Evolutionary conservation across 2,329 filamentous ascomycete genomes (phyloP).

Genomic region (Penicillium thymicola): DNA sequence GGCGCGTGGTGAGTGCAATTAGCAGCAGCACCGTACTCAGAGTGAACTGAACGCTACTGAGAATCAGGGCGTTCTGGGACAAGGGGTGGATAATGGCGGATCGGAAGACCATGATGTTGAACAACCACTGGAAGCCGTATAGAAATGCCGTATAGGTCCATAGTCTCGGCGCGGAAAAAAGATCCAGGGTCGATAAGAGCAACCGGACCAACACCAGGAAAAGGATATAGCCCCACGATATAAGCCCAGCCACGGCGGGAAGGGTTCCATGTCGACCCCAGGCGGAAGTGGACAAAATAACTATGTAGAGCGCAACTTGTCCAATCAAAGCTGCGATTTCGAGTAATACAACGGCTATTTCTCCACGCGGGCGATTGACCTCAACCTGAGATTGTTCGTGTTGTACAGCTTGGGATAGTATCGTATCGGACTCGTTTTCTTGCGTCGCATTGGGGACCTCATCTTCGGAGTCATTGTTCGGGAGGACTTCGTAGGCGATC

Average conservation of each 20-base stretch:
- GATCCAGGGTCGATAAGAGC: constrained; percentile 56
- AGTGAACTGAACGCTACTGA: constrained; percentile 71
- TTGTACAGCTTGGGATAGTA: constrained; percentile 53
- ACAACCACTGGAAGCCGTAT: constrained; percentile 79
- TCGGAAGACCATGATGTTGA: constrained; percentile 73
- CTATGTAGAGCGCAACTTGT: constrained; percentile 66
- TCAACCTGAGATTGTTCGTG: constrained; percentile 53
- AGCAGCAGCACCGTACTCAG: constrained; percentile 70
- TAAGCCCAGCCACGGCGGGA: constrained; percentile 64
- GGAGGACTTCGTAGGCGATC: constrained; percentile 54
- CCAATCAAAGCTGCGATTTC: constrained; percentile 74
- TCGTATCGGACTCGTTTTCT: constrained; percentile 54
- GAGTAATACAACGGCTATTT: constrained; percentile 65
- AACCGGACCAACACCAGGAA: constrained; percentile 70
- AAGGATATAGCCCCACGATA: constrained; percentile 78
- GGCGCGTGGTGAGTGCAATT: constrained; percentile 77
- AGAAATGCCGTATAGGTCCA: constrained; percentile 92
- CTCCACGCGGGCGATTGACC: constrained; percentile 71
- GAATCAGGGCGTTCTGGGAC: constrained; percentile 58
- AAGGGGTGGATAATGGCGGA: constrained; percentile 76
- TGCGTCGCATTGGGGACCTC: constrained; percentile 54
- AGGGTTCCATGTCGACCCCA: constrained; percentile 58
- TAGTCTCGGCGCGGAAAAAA: constrained; percentile 67
- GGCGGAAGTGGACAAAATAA: constrained; percentile 59
- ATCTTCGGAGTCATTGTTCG: constrained; percentile 37